These are phyloP conservation scores for Aspergillus avenaceus DNA, from an alignment of 495 filamentous ascomycete genomes.

Conservation along the genomic window DNA sequence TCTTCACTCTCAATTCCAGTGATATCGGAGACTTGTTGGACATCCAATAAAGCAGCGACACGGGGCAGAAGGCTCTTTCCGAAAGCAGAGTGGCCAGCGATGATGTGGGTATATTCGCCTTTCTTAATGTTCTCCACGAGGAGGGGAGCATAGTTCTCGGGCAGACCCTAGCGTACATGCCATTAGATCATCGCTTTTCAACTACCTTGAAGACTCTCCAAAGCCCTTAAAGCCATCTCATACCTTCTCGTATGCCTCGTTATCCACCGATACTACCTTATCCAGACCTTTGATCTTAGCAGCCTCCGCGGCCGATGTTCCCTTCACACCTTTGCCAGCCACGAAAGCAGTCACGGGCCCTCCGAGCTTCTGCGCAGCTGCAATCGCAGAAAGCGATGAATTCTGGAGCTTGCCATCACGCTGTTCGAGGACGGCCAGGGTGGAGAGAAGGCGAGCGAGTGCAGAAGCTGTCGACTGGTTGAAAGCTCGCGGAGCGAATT, in stretches of 20 bases:
- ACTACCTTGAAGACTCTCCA: background rate
- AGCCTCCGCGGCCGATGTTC: slow-evolving; percentile 72
- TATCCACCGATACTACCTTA: slow-evolving; percentile 86
- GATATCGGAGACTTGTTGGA: slow-evolving; percentile 90
- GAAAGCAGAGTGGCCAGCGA: slow-evolving; percentile 90
- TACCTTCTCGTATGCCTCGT: slow-evolving; percentile 88
- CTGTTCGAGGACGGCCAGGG: slow-evolving; percentile 90
- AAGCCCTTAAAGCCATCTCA: background rate
- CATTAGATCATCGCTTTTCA: background rate
- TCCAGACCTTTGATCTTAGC: slow-evolving; percentile 86
- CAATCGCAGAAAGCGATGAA: slow-evolving; percentile 80
- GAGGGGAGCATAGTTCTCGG: slow-evolving; percentile 92
- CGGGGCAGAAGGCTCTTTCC: slow-evolving; percentile 95
- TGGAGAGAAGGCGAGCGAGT: slow-evolving; percentile 73
- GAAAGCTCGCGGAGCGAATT: slow-evolving; percentile 28
- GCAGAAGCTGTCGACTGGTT: slow-evolving; percentile 38
- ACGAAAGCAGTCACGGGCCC: slow-evolving; percentile 82
- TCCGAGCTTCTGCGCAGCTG: slow-evolving; percentile 81
- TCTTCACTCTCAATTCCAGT: slow-evolving; percentile 82
- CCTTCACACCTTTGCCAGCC: slow-evolving; percentile 75
- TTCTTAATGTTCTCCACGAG: slow-evolving; percentile 95
- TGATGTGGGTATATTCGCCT: slow-evolving; percentile 83
- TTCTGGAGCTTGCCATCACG: slow-evolving; percentile 80
- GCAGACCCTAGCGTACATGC: slow-evolving; percentile 59
- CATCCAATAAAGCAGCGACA: slow-evolving; percentile 88